Evolutionary conservation across 176 grass and related monocot species (phyloP), one percentile per base, ranked within the genome.

Genomic region (Phoenix roebelenii): DNA sequence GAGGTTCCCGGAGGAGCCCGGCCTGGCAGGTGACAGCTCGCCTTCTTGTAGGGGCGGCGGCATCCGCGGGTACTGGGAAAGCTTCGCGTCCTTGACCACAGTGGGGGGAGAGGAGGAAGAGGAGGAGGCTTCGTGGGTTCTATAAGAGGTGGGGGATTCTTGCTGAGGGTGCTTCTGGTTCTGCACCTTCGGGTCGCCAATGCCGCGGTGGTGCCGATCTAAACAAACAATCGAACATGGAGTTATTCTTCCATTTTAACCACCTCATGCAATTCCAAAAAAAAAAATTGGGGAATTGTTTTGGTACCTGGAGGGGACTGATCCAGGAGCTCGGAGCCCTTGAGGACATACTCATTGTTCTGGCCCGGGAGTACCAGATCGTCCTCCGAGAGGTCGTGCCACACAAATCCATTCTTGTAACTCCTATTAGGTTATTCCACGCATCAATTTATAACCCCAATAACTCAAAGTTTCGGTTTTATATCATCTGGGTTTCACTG

Each of bases 341-440:
- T 73, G 51, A 73, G 70, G 7, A 73, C 59, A 55, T 63, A 73
- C 59, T 73, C 70, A 63, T 73, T 73, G 49, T 59, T 59, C 70
- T 63, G 59, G 3, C 50, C 70, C 16, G 70, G 70, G 18, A 63
- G 51, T 15, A 73, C 60, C 59, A 73, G 54, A 39, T 73, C 70
- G 25, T 73, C 70, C 59, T 73, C 70, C 1, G 70, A 63, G 20
- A 73, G 59, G 28, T 73, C 70, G 29, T 73, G 70, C 70, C 70
- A 73, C 12, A 73, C 70, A 18, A 73, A 73, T 53, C 70, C 70
- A 49, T 55, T 63, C 59, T 73, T 73, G 59, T 73, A 73, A 51
- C 70, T 73, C 59, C 70, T 73, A 59, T 25, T 18, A 17, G 16
- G 39, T 14, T 51, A 24, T 10, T 52, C 24, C 69, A 23, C 3